Base-by-base conservation (phyloP, 2,329 filamentous ascomycete species). In the Alternaria panax region DNA sequence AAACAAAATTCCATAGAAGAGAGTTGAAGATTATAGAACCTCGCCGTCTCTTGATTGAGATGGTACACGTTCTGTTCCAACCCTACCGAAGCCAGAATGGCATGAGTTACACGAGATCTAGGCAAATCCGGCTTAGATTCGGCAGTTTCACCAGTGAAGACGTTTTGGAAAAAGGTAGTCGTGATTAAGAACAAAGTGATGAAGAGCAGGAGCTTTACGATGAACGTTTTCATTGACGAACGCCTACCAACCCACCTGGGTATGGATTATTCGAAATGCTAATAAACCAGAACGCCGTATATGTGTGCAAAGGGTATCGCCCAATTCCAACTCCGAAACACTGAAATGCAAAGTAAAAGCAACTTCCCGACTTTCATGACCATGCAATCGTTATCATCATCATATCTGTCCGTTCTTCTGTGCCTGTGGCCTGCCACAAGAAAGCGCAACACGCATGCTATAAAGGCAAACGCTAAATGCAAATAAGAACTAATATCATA, bases 241-340 rank as follows among this genome's bases (percentile, higher is more conserved):
- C 45, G 28, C 30, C 28, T 41, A 34, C 45, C 16, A 36, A 36
- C 14, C 45, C 45, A 24, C 20, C 20, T 7, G 28, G 43, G 24
- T 50, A 45, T 42, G 14, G 20, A 8, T 18, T 22, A 28, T n/a
- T 50, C 16, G 4, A 36, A 45, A 60, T 56, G 51, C 46, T 51
- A 30, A 30, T 5, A 51, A 58, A 18, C 12, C 27, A 53, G 28
- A 58, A 66, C 63, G 59, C 61, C 64, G 36, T 46, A 28, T 58
- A 42, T 61, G 22, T 61, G 63, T 65, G 62, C 62, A 60, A 63
- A 38, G 59, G 64, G 64, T 63, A 67, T 67, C 60, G 32, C 51
- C 60, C 32, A 51, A 48, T 45, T 24, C 54, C 53, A 54, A 22
- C 52, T 27, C 47, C 47, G 18, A 36, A 41, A 54, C n/a, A 9